Evolutionary conservation across 768 basidiomycete species (phyloP).

Genomic region (Collybia nuda): DNA sequence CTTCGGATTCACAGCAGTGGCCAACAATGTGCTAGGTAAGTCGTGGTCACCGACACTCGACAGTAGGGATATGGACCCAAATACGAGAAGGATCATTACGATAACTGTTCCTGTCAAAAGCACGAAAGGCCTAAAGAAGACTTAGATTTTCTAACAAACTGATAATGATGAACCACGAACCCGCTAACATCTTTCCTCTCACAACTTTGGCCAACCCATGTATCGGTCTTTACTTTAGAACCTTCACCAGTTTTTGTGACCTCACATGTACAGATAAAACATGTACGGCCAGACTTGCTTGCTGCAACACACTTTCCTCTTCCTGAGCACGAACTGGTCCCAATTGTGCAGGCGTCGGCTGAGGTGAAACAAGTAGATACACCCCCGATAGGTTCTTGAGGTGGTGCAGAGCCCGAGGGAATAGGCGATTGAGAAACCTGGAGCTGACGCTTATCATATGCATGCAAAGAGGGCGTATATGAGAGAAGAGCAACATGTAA

Average conservation of each 20-base stretch:
- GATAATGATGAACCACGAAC: constrained; percentile 41
- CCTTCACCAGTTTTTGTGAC: constrained; percentile 48
- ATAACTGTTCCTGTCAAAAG: constrained; percentile 70
- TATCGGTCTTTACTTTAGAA: constrained; percentile 52
- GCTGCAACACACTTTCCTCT: constrained; percentile 65
- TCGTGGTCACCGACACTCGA: constrained; percentile 58
- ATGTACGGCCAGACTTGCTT: constrained; percentile 56
- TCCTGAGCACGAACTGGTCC: constrained; percentile 68
- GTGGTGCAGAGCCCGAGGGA: constrained; percentile 37
- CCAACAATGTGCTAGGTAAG: constrained; percentile 74
- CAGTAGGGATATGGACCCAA: constrained; percentile 67
- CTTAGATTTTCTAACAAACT: constrained; percentile 8
- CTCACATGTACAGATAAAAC: constrained; percentile 55
- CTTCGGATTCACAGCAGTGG: constrained; percentile 52
- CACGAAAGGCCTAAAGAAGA: constrained; percentile 60
- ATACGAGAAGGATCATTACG: constrained; percentile 60
- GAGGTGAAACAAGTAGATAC: constrained; percentile 64
- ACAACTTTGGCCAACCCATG: constrained; percentile 77
- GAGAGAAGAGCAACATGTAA: constrained; percentile 56
- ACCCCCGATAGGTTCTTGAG: constrained; percentile 55
- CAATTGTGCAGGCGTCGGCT: constrained; percentile 53
- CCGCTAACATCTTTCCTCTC: constrained; percentile 80
- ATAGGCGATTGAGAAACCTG: constrained; percentile 48
- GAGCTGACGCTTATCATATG: constrained; percentile 36
- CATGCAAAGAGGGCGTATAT: constrained; percentile 29